Evolutionary conservation across 148 eudicot species (phyloP).

Genomic region (Rhododendron henanense): DNA sequence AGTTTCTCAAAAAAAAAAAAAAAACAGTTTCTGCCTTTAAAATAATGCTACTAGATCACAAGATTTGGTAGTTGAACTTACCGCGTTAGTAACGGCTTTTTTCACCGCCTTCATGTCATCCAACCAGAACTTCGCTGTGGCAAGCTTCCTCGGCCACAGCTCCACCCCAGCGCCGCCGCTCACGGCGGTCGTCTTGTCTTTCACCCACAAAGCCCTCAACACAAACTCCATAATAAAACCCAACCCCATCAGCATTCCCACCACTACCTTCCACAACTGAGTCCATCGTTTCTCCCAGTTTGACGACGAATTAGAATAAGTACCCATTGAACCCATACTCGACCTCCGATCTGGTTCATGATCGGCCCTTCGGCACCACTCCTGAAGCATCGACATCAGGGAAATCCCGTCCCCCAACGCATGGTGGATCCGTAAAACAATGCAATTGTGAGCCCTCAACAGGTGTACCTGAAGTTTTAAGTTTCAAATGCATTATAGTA

Average conservation of each 20-base stretch:
- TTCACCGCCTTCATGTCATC: too few species aligned
- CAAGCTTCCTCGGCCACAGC: too few species aligned
- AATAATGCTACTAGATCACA: too few species aligned
- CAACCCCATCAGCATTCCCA: slow-evolving; percentile 38
- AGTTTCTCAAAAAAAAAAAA: too few species aligned
- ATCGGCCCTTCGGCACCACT: slow-evolving; percentile 30
- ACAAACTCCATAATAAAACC: slow-evolving; percentile 34
- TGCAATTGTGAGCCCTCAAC: slow-evolving; percentile 35
- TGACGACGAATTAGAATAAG: not conserved
- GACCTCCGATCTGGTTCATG: slow-evolving; percentile 26
- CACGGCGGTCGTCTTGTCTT: too few species aligned
- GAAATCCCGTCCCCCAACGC: slow-evolving; percentile 78
- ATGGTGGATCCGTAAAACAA: slow-evolving; percentile 60
- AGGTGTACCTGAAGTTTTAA: slow-evolving; percentile 32
- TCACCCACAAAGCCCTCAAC: slow-evolving; percentile 47
- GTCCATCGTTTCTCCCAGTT: slow-evolving; percentile 6
- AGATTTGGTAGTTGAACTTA: too few species aligned
- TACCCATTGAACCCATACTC: slow-evolving; percentile 8
- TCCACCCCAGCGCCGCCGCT: too few species aligned
- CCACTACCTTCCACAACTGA: slow-evolving; percentile 28
- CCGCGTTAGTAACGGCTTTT: too few species aligned
- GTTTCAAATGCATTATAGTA: not conserved
- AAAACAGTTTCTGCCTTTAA: too few species aligned
- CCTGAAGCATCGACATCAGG: slow-evolving; percentile 52
- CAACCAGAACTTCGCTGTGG: too few species aligned